Base-by-base conservation (phyloP, 768 basidiomycete species). In the Suillus subalutaceus region DNA sequence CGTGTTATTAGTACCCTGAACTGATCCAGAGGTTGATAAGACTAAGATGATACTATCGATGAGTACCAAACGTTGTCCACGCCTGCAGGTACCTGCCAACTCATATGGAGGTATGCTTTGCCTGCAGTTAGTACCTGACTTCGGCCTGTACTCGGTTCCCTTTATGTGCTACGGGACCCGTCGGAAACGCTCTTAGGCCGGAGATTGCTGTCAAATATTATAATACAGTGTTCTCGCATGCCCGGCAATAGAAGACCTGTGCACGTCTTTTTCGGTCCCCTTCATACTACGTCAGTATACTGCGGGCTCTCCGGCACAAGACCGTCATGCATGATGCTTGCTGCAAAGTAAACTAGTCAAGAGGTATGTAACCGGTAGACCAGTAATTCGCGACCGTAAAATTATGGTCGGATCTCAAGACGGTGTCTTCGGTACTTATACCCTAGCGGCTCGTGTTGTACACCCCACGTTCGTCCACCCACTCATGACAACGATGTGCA, bases 401-500 rank as follows among this genome's bases (percentile, higher is more conserved):
- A 63, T 52, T 38, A 37, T 26, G 46, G 37, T 26, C 65, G 37
- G 63, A 65, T 43, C 30, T 41, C 18, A 18, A n/a, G n/a, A n/a
- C 7, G 9, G 2, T 30, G 16, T 44, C 10, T 43, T n/a, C 40
- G 41, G 26, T 60, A 60, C 30, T 60, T 60, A 60, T 60, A 43
- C 3, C 16, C 18, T 60, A 26, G 58, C 57, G 26, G 2, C 15
- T 18, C 23, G n/a, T n/a, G 40, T 41, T 62, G n/a, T 30, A 53
- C 18, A 55, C 41, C 50, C 13, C 62, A 41, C 56, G 23, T 12
- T 46, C 57, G 13, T 44, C 37, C 38, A 52, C 41, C 44, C 32
- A 59, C 43, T 32, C 46, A 52, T 15, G 23, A 26, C 6, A 16
- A 63, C 37, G 9, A 77, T 70, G 72, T 63, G 64, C 63, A 83